Evolutionary conservation across 1,139 yeast genomes (phyloP).

Genomic region (Pichia kudriavzevii): DNA sequence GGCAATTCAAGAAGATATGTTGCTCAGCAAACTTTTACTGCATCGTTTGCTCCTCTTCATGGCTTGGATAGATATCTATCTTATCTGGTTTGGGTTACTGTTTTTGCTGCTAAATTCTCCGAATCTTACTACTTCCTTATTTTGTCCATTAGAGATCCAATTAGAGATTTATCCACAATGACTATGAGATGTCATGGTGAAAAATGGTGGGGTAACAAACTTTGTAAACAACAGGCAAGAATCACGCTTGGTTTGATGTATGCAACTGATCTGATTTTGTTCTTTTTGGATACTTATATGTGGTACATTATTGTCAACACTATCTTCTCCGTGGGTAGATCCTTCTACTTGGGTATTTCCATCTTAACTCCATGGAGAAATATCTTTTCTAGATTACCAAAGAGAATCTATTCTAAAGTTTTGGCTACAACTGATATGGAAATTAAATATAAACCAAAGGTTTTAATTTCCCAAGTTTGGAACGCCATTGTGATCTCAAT

Average conservation of each 20-base stretch:
- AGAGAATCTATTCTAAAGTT: conserved; percentile 95
- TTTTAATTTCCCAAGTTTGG: conserved; percentile 96
- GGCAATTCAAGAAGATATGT: conserved; percentile 84
- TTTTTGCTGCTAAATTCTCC: conserved; percentile 77
- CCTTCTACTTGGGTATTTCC: conserved; percentile 96
- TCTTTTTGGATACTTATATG: conserved; percentile 97
- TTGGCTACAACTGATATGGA: conserved; percentile 99
- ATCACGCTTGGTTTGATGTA: conserved; percentile 88
- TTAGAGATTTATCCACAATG: conserved; percentile 61
- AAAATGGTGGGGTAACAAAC: conserved; percentile 65
- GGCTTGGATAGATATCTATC: conserved; percentile 98
- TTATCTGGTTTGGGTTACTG: conserved; percentile 80
- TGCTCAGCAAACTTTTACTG: conserved; percentile 94
- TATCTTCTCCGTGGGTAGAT: conserved; percentile 91
- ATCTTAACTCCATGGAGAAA: conserved; percentile 99
- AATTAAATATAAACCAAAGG: conserved; percentile 97
- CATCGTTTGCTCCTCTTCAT: conserved; percentile 69
- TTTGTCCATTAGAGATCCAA: conserved; percentile 88
- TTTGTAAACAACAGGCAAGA: conserved; percentile 81
- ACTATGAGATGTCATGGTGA: conserved; percentile 83
- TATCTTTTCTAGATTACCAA: conserved; percentile 93
- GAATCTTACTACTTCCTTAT: conserved; percentile 94
- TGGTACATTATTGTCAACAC: conserved; percentile 97
- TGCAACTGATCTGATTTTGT: conserved; percentile 83
- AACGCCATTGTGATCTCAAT: conserved; percentile 69